phyloP scores from a whole-genome alignment of 23 red algal species.

The Pyropia haitanensis region DNA sequence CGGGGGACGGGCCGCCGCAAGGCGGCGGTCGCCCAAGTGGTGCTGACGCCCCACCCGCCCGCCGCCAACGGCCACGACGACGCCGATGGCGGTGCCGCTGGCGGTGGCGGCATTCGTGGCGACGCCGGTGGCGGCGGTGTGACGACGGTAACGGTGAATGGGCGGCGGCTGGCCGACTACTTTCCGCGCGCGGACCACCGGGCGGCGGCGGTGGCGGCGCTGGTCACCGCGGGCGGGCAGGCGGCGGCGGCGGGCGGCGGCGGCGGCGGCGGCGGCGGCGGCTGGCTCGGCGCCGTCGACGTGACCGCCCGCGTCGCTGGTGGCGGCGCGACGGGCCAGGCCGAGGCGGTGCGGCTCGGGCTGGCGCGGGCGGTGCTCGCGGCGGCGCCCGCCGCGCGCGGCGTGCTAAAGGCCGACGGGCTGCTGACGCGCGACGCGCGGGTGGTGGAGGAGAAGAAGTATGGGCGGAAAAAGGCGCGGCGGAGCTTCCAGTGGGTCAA shows the following conservation, averaged over 20 bases:
- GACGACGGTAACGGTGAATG: slow-evolving; percentile 17
- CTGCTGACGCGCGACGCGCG: slow-evolving; percentile 70
- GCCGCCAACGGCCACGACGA: neutral
- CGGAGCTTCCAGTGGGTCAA: slow-evolving; percentile 61
- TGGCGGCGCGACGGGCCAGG: slow-evolving; percentile 77
- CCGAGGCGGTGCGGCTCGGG: slow-evolving; percentile 72
- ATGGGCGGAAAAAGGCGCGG: slow-evolving; percentile 62
- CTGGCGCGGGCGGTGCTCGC: slow-evolving; percentile 70
- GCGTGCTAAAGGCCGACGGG: slow-evolving; percentile 49
- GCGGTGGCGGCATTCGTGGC: no score
- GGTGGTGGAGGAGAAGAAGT: slow-evolving; percentile 85
- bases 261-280: neutral
- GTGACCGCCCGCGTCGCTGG: slow-evolving; percentile 37
- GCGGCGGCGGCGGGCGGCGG: neutral
- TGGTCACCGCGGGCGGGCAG: slow-evolving; percentile 23
- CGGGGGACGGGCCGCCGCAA: slow-evolving; percentile 52
- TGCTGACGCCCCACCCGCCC: slow-evolving; percentile 5
- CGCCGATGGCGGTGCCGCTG: no score
- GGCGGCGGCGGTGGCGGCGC: slow-evolving; percentile 36
- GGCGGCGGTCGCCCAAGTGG: slow-evolving; percentile 36
- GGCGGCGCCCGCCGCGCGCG: slow-evolving; percentile 35
- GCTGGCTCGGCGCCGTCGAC: slow-evolving; percentile 36
- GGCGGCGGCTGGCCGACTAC: slow-evolving; percentile 58
- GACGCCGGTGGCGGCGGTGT: neutral
- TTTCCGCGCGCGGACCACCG: slow-evolving; percentile 72